These are phyloP conservation scores for Cercospora brassicicola DNA, from an alignment of 2,329 filamentous ascomycete genomes.

Conservation along the genomic window DNA sequence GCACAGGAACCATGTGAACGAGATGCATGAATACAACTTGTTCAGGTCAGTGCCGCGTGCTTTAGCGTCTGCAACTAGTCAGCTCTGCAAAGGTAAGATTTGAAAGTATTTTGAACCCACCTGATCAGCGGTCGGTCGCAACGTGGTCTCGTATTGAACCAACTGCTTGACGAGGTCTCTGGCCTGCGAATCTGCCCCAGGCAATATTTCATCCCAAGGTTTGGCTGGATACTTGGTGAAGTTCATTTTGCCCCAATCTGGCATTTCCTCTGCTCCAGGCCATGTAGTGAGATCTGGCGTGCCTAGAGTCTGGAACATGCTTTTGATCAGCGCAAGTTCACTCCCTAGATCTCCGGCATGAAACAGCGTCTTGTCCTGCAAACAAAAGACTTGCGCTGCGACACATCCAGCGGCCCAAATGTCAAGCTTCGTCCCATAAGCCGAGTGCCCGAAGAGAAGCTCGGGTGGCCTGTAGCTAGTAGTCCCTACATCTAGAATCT, in stretches of 20 bases:
- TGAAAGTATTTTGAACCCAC: slow-evolving; percentile 39
- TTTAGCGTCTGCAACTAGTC: not conserved
- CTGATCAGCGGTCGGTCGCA: slow-evolving; percentile 66
- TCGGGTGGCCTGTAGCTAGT: slow-evolving; percentile 90
- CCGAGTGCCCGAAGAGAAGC: slow-evolving; percentile 77
- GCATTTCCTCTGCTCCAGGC: slow-evolving; percentile 72
- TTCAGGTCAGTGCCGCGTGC: slow-evolving; percentile 5
- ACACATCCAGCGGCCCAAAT: slow-evolving; percentile 88
- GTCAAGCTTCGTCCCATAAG: slow-evolving; percentile 73
- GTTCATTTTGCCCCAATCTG: slow-evolving; percentile 83
- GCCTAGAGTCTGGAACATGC: slow-evolving; percentile 87
- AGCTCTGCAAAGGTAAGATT: not conserved
- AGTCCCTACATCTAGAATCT: slow-evolving; percentile 91
- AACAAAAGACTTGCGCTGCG: slow-evolving; percentile 69
- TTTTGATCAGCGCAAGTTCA: slow-evolving; percentile 85
- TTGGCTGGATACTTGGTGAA: slow-evolving; percentile 72
- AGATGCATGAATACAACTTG: not conserved
- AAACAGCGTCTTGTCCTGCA: slow-evolving; percentile 66
- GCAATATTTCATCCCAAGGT: slow-evolving; percentile 70
- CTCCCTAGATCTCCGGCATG: slow-evolving; percentile 87
- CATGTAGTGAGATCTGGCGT: slow-evolving; percentile 78
- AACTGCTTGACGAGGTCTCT: slow-evolving; percentile 66
- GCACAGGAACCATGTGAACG: not conserved
- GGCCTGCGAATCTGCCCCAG: slow-evolving; percentile 58
- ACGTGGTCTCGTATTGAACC: slow-evolving; percentile 69